Evolutionary conservation across 352 stramenopile genomes (phyloP).

Genomic region (Pythium aquatile): DNA sequence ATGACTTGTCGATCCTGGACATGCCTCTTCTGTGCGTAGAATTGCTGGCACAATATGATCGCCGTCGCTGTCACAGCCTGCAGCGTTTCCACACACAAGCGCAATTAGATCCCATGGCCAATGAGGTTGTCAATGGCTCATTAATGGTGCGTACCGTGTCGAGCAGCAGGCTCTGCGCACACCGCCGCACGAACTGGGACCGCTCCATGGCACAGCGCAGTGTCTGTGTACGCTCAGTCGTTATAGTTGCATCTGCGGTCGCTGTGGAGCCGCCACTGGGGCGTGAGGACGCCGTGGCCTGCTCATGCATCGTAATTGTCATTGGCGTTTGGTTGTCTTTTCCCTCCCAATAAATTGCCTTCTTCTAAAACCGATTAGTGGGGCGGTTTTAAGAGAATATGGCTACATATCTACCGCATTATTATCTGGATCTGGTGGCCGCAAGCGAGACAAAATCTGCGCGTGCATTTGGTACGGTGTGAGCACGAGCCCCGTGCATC

Average conservation of each 20-base stretch:
- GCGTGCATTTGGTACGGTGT: constrained; percentile 64
- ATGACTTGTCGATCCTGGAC: not conserved
- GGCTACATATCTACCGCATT: constrained; percentile 18
- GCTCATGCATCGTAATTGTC: not conserved
- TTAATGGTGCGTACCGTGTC: constrained; percentile 17
- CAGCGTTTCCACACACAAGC: not conserved
- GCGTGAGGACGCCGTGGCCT: not conserved
- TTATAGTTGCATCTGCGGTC: not conserved
- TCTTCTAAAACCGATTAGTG: constrained; percentile 10
- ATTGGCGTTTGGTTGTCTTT: constrained; percentile 1
- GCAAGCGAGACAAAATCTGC: constrained; percentile 43
- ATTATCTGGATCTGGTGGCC: not conserved
- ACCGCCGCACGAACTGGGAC: constrained; percentile 20
- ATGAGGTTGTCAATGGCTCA: not conserved
- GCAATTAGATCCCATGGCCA: no score
- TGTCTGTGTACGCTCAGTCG: not conserved
- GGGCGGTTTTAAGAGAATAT: constrained; percentile 24
- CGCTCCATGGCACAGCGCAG: constrained; percentile 13
- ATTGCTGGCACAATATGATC: constrained; percentile 23
- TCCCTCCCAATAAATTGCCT: constrained; percentile 4
- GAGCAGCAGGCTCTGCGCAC: constrained; percentile 25
- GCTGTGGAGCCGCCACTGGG: not conserved
- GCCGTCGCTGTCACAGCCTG: constrained; percentile 25
- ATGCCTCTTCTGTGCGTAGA: constrained; percentile 20
- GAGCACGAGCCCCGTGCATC: constrained; percentile 57